Base-by-base conservation (phyloP, 2,329 filamentous ascomycete genomes). In the Aspergillus jensenii region DNA sequence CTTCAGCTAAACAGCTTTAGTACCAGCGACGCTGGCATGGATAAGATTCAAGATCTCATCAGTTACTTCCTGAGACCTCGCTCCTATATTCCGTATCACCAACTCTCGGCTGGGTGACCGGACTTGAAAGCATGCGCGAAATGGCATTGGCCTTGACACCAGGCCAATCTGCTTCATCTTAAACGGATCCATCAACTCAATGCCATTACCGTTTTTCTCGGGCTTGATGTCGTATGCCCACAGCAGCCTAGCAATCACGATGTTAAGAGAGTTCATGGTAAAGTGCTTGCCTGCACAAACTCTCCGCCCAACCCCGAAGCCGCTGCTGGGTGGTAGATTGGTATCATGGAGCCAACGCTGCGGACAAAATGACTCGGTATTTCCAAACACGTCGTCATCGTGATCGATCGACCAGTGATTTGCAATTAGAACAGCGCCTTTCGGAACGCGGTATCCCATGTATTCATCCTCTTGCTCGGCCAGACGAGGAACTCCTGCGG, bases 381-480 rank as follows among this genome's bases (percentile, higher is more conserved):
- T 14, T 3, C 4, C 15, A 23, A 44, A 56, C 11, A 17, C 17
- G 2, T 21, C 17, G 3, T 7, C 31, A 17, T 58, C 37, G 2
- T 73, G 62, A 37, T 75, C 73, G 60, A 80, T 77, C 0, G 76
- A 70, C 77, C 77, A 81, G 6, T 71, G 70, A 53, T 76, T 76
- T 1, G 72, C 70, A 0, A 79, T 62, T 1, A 84, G 67, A 0
- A 74, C 78, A 0, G 81, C 79, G 2, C 76, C 80, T 2, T 75
- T 72, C 2, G 82, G 81, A 27, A 84, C 80, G 27, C 70, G 71
- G 62, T 78, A 82, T 15, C 79, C 79, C 46, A 74, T 71, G 59
- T 80, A 83, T 9, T 65, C 64, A 59, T 83, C 80, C 45, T 82
- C 80, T 40, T 76, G 69, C 2, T 75, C 76, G 0, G 74, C 71